These are phyloP conservation scores for Eucalyptus marginata DNA, from an alignment of 345 rosid genomes.

Conservation along the genomic window DNA sequence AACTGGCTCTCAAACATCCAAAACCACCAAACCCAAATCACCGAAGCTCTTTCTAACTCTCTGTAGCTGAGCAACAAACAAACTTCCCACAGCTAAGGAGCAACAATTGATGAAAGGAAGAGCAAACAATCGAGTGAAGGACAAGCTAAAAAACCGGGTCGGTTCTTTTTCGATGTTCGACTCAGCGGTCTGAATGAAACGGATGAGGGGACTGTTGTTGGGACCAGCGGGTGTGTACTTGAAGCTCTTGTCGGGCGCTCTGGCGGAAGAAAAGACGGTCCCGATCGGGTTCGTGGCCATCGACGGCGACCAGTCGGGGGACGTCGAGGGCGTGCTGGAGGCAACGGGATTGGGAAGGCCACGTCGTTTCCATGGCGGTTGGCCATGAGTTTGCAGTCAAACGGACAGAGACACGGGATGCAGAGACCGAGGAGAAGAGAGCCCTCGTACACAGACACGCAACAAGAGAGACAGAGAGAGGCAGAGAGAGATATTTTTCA, in stretches of 20 bases:
- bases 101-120: not conserved
- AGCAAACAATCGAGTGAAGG: not conserved
- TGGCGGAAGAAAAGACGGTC: not conserved
- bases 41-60: not conserved
- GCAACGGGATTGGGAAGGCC: not conserved
- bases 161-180: conserved; percentile 53
- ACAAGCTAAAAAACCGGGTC: not conserved
- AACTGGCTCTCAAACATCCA: not conserved
- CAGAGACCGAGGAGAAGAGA: conserved; percentile 25
- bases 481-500: too few species aligned
- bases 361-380: conserved; percentile 8
- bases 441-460: conserved; percentile 14
- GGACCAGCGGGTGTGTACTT: conserved; percentile 12
- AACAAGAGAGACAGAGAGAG: too few species aligned
- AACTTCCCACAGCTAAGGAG: not conserved
- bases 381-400: not conserved
- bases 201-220: conserved; percentile 11
- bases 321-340: too few species aligned
- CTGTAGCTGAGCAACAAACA: not conserved
- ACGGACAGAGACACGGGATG: conserved; percentile 20
- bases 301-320: too few species aligned
- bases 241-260: not conserved
- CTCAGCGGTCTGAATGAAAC: conserved; percentile 49
- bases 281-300: too few species aligned
- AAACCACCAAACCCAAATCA: not conserved